phyloP scores from a whole-genome alignment of 345 rosid genomes.

The Bruguiera parviflora region DNA sequence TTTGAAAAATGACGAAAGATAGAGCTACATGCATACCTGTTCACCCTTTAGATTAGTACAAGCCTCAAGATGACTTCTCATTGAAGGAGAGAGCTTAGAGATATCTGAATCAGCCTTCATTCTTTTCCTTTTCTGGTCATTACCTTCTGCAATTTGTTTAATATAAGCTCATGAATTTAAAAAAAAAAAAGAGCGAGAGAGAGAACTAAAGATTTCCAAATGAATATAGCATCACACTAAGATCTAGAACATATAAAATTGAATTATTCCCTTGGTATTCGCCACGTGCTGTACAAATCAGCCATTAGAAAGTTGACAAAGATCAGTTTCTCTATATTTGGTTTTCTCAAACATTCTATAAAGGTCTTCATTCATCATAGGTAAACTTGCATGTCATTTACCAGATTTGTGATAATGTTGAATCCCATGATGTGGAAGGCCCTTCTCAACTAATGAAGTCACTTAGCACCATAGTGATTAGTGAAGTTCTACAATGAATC shows the following conservation, averaged over 20 bases:
- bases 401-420: no score
- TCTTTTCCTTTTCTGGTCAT: constrained; percentile 67
- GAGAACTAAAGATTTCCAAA: constrained; percentile 1
- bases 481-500: no score
- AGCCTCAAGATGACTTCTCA: constrained; percentile 69
- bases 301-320: not conserved
- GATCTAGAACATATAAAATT: not conserved
- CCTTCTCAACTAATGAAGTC: no score
- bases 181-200: no score
- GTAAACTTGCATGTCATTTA: no score
- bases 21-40: constrained; percentile 53
- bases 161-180: constrained; percentile 20
- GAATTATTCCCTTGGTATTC: not conserved
- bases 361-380: not conserved
- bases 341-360: not conserved
- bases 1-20: not conserved
- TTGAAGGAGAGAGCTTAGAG: constrained; percentile 54
- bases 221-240: not conserved
- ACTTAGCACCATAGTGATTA: no score
- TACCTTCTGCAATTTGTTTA: constrained; percentile 62
- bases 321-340: not conserved
- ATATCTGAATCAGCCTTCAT: constrained; percentile 74
- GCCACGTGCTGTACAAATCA: not conserved
- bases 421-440: no score
- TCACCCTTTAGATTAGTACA: constrained; percentile 76